Evolutionary conservation across 768 basidiomycete species (phyloP), one percentile per base, ranked within the genome.

Genomic region (Termitomyces sp.): DNA sequence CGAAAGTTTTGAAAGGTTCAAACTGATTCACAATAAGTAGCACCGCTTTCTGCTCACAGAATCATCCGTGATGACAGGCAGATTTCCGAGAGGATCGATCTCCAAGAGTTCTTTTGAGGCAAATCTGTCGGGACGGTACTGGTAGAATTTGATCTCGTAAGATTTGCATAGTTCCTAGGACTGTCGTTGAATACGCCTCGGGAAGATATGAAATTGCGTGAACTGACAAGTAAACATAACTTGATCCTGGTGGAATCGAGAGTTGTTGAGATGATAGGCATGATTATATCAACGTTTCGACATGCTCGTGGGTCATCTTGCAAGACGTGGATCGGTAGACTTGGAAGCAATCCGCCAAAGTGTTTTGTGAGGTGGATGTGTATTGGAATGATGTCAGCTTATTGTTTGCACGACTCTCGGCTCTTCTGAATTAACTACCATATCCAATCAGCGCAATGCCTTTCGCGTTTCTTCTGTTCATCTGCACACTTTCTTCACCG

Each of bases 51-150:
- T 37, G 75, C 72, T 16, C n/a, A n/a, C n/a, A n/a, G n/a, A n/a
- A n/a, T n/a, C 17, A 40, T 41, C 41, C 19, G 41, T 41, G 49
- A 78, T 62, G 9, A n/a, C n/a, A n/a, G 75, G 77, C 2, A 68
- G 64, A 55, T 71, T 76, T 41, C 77, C 76, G 8, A 77, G 63
- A 17, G 73, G 75, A 53, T 72, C 69, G 12, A 76, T 54, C 3
- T 69, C n/a, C n/a, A n/a, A n/a, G n/a, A 76, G 61, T 59, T 74
- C 74, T 51, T 65, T 60, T 10, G 74, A 73, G 7, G 74, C 75
- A 16, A 32, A 52, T 27, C 47, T 41, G 9, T 58, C 49, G n/a
- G n/a, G 19, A 9, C 45, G 56, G n/a, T 69, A 67, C 32, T 70
- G 35, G 52, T 74, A 75, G 37, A 63, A 62, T 56, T 71, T 75